Evolutionary conservation across 441 rosid genomes (phyloP).

Genomic region (Macaranga tanarius): DNA sequence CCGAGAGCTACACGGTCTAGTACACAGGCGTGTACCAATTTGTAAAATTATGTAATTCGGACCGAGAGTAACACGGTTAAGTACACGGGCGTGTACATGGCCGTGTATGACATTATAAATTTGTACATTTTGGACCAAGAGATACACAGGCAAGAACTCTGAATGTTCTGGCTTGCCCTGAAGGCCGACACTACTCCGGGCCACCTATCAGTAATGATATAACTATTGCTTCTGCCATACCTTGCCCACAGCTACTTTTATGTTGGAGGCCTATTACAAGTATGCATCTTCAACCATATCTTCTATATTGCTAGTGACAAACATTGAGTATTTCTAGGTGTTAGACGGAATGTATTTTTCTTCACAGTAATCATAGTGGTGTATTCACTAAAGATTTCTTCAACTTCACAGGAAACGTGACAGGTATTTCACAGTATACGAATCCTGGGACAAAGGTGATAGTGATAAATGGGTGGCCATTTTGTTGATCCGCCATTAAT

Average conservation of each 20-base stretch:
- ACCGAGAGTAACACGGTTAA: too few species aligned
- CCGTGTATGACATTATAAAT: too few species aligned
- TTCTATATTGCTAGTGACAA: too few species aligned
- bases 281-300: not conserved
- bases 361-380: not conserved
- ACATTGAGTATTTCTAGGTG: too few species aligned
- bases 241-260: constrained; percentile 6
- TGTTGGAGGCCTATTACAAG: constrained; percentile 37
- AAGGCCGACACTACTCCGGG: constrained; percentile 39
- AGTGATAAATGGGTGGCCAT: constrained; percentile 27
- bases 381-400: not conserved
- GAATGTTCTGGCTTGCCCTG: constrained; percentile 16
- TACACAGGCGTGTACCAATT: too few species aligned
- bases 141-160: too few species aligned
- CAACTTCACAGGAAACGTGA: constrained; percentile 32
- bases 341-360: too few species aligned
- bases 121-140: too few species aligned
- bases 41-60: too few species aligned
- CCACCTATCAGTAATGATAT: not conserved
- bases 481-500: constrained; percentile 32
- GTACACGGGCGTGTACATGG: too few species aligned
- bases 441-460: constrained; percentile 20
- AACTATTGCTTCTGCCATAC: constrained; percentile 16
- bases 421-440: constrained; percentile 8
- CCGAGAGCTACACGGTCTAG: too few species aligned